Percentiles rank a stretch among this genome's conserved stretches.
Evolutionary conservation across 2,329 filamentous ascomycete genomes (phyloP).

Genomic region (Tympanopsis confertula): DNA sequence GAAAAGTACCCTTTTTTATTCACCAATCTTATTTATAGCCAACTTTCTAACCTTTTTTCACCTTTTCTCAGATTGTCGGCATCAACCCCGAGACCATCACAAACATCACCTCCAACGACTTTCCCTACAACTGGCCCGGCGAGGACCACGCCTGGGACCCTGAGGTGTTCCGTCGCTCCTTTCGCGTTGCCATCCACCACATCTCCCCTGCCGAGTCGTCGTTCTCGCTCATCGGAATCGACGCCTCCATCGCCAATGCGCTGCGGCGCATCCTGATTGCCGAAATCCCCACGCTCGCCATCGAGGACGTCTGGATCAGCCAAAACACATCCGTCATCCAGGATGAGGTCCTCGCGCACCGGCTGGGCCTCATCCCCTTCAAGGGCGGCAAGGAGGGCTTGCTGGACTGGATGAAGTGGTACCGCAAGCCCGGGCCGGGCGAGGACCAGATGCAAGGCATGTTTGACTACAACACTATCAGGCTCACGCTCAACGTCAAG

Average conservation of each 20-base stretch:
- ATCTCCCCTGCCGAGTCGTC: conserved; percentile 67
- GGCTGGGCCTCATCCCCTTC: conserved; percentile 82
- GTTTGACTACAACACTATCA: conserved; percentile 73
- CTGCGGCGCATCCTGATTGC: conserved; percentile 92
- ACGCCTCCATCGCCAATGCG: conserved; percentile 89
- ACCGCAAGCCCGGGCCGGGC: conserved; percentile 41
- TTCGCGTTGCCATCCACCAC: conserved; percentile 64
- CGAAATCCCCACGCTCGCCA: conserved; percentile 86
- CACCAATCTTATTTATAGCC: background rate
- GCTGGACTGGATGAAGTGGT: conserved; percentile 74
- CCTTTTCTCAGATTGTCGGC: conserved; percentile 55
- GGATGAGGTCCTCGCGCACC: conserved; percentile 86
- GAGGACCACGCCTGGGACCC: conserved; percentile 77
- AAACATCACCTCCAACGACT: conserved; percentile 80
- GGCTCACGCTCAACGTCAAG: conserved; percentile 64
- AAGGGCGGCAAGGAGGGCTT: conserved; percentile 69
- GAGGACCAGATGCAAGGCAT: conserved; percentile 48
- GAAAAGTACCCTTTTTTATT: conserved; percentile 1
- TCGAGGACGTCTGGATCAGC: conserved; percentile 84
- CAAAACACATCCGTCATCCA: conserved; percentile 98
- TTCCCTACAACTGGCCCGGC: conserved; percentile 78
- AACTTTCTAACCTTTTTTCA: background rate
- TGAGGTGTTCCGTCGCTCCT: conserved; percentile 42
- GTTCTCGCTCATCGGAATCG: conserved; percentile 85
- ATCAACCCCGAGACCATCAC: conserved; percentile 85